Conservation (phyloP, 352 stramenopile genomes). For the Globisporangium polare region DNA sequence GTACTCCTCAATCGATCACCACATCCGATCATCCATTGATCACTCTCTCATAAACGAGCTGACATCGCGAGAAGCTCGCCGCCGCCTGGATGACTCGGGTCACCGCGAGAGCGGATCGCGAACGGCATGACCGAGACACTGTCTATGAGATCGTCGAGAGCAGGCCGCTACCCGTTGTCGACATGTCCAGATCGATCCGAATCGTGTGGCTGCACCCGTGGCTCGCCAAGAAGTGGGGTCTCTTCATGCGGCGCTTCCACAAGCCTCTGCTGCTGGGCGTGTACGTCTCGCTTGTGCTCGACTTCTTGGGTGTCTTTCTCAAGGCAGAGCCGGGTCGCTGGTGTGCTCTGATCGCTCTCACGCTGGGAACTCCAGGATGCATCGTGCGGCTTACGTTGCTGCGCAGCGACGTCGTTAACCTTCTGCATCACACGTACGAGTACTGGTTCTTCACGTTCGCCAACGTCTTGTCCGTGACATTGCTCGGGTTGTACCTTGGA, state of each 20-base stretch:
- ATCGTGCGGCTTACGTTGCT: slow-evolving; percentile 1
- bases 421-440: not conserved
- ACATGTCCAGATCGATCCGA: not conserved
- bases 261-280: not conserved
- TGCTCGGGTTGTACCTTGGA: not conserved
- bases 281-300: not conserved
- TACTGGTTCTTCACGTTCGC: slow-evolving; percentile 5
- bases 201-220: not conserved
- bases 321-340: not conserved
- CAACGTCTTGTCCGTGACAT: not conserved
- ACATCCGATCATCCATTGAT: not conserved
- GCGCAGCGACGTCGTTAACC: not conserved
- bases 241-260: slow-evolving; percentile 1
- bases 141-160: not conserved
- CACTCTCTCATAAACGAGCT: not conserved
- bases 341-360: not conserved
- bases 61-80: not conserved
- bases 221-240: not conserved
- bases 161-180: not conserved
- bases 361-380: not conserved
- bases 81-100: not conserved
- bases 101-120: not conserved
- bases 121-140: not conserved
- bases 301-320: not conserved
- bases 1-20: not conserved